phyloP scores from a whole-genome alignment of 495 filamentous ascomycete species.

The Penicillium argentinense region DNA sequence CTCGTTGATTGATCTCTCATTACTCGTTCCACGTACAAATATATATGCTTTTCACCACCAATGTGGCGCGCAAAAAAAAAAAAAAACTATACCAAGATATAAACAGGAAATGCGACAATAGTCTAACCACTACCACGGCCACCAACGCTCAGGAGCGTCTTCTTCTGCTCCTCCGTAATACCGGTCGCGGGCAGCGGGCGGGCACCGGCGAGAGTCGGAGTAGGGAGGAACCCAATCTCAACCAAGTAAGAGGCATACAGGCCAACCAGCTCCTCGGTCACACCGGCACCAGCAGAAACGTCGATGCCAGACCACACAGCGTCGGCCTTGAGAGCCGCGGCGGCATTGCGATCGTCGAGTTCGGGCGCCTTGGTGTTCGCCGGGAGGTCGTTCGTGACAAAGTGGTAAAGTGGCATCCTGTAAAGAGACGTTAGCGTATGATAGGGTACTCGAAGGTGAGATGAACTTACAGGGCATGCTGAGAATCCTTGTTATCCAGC shows the following conservation, averaged over 20 bases:
- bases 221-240: conserved; percentile 69
- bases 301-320: conserved; percentile 63
- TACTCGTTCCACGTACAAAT: neutral
- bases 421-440: neutral
- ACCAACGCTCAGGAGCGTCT: conserved; percentile 48
- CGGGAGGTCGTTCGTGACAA: conserved; percentile 77
- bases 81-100: conserved; percentile 1
- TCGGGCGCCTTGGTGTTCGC: conserved; percentile 76
- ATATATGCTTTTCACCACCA: conserved; percentile 4
- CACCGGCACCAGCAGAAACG: conserved; percentile 58
- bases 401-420: conserved; percentile 82
- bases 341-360: conserved; percentile 74
- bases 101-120: too few species aligned
- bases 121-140: conserved; percentile 42
- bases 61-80: conserved; percentile 4
- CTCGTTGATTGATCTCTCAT: neutral
- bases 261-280: conserved; percentile 68
- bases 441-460: neutral
- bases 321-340: conserved; percentile 60
- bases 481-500: conserved; percentile 56
- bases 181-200: conserved; percentile 44
- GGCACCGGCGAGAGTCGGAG: conserved; percentile 45
- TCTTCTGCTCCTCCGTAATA: conserved; percentile 51
- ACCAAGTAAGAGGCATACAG: conserved; percentile 72
- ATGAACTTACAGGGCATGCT: conserved; percentile 60